These are phyloP conservation scores for Epichloe glyceriae DNA, from an alignment of 2,329 filamentous ascomycete species.

Conservation along the genomic window DNA sequence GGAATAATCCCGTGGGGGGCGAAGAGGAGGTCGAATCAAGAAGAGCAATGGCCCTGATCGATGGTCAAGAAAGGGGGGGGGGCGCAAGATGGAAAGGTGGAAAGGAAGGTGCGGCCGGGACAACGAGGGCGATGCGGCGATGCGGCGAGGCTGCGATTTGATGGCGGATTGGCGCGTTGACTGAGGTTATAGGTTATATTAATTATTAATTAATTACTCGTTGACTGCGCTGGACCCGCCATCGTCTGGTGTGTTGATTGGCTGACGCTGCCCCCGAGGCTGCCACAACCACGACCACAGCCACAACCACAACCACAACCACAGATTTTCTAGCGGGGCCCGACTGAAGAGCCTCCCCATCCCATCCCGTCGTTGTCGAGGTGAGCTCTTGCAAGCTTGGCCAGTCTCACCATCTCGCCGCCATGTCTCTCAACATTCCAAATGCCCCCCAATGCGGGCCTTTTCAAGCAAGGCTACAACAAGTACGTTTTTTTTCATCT, in stretches of 20 bases:
- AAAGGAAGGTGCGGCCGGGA: not conserved
- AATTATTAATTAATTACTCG: too few species aligned
- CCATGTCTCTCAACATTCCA: slow-evolving; percentile 93
- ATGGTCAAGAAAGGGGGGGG: too few species aligned
- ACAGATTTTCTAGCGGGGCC: slow-evolving; percentile 2
- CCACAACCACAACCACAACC: not conserved
- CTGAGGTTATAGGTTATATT: not conserved
- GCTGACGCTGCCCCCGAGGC: too few species aligned
- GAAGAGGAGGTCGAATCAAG: not conserved
- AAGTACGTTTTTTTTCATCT: slow-evolving; percentile 47
- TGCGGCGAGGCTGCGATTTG: slow-evolving; percentile 9
- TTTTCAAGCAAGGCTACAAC: slow-evolving; percentile 95
- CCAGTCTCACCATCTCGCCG: slow-evolving; percentile 9
- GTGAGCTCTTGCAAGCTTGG: slow-evolving; percentile 9
- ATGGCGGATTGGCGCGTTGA: not conserved
- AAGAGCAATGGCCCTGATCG: too few species aligned
- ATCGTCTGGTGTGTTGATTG: too few species aligned
- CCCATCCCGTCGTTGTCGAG: slow-evolving; percentile 1
- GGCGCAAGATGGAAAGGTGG: too few species aligned
- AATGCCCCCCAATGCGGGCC: slow-evolving; percentile 77
- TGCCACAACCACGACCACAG: not conserved
- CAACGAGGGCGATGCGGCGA: slow-evolving; percentile 3
- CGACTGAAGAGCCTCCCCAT: not conserved
- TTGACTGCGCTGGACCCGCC: too few species aligned
- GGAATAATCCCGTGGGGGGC: not conserved